Base-by-base conservation (phyloP, 2,329 filamentous ascomycete genomes). In the Ambrosiella beaveri region DNA sequence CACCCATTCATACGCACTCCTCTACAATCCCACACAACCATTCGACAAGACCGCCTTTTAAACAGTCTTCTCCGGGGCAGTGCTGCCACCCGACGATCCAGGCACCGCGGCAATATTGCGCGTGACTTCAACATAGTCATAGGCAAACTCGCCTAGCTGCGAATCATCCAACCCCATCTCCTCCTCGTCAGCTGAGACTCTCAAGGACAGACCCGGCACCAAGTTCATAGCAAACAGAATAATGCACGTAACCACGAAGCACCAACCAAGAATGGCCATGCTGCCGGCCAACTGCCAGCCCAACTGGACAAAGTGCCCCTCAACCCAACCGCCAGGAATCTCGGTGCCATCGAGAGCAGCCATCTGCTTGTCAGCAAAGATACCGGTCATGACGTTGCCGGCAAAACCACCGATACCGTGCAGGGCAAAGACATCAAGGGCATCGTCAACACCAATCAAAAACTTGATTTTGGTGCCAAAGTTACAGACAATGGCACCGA, bases 381-480 rank as follows among this genome's bases (percentile, higher is more conserved):
- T 71, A 62, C 83, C 86, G 59, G 88, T 91, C 70, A 87, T 75
- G 61, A 89, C 70, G 65, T 94, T 86, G 55, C 88, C 88, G 59
- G 85, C 76, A 63, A 93, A 87, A 63, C 88, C 88, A 54, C 88
- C 88, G 62, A 94, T 73, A 66, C 80, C 88, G 78, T 95, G 88
- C 71, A 93, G 87, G 64, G 88, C 88, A 71, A 95, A 93, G 65
- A 95, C 83, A 73, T 95, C 88, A 71, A 95, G 86, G 5, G 86
- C 84, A 67, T 95, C 88, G 65, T 95, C 88, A 58, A 94, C 82
- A 62, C 82, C 82, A 66, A 94, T 75, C 54, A 77, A 57, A 65
- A 79, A 84, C 82, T 77, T 83, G 77, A 88, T 78, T 77, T 95
- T 94, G 67, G 88, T 95, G 61, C 82, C 80, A 72, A 91, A 88